A percentile compares a stretch with the other conserved stretches of the same genome.
These are phyloP conservation scores for Crotalaria pallida DNA, from an alignment of 306 rosid species.

Conservation along the genomic window DNA sequence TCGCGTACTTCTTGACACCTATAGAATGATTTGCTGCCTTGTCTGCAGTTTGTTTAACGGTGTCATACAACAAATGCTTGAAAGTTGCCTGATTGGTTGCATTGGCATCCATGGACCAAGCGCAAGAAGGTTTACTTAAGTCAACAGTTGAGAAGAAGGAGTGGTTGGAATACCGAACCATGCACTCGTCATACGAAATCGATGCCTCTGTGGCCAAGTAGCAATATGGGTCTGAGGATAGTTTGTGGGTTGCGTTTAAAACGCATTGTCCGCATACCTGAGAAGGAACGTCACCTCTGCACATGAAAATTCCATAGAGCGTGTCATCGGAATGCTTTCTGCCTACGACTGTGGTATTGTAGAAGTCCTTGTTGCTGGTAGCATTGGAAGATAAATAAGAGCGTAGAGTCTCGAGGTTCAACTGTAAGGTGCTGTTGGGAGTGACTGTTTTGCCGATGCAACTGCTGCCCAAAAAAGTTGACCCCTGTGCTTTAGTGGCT, in stretches of 20 bases:
- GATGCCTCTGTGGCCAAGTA: neutral
- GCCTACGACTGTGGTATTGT: conserved; percentile 10
- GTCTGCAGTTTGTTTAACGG: neutral
- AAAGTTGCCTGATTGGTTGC: neutral
- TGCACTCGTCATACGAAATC: neutral
- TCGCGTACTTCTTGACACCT: conserved; percentile 14
- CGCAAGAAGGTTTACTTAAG: too few relatives aligned
- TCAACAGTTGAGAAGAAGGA: neutral
- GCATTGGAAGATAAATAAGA: conserved; percentile 28
- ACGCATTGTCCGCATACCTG: neutral
- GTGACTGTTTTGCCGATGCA: neutral
- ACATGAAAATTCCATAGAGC: neutral
- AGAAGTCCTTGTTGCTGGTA: neutral
- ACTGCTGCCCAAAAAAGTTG: neutral
- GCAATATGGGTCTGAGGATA: neutral
- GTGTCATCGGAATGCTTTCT: neutral
- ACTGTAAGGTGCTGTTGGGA: conserved; percentile 20
- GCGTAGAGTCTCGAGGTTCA: conserved; percentile 23
- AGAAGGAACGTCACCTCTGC: neutral
- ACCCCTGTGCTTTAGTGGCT: neutral
- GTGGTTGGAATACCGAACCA: neutral
- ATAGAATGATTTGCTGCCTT: neutral
- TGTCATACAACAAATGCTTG: neutral
- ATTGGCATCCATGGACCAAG: neutral
- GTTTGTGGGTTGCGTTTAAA: neutral